Conservation (phyloP, 352 stramenopile genomes). For the Phytophthora tentaculata region DNA sequence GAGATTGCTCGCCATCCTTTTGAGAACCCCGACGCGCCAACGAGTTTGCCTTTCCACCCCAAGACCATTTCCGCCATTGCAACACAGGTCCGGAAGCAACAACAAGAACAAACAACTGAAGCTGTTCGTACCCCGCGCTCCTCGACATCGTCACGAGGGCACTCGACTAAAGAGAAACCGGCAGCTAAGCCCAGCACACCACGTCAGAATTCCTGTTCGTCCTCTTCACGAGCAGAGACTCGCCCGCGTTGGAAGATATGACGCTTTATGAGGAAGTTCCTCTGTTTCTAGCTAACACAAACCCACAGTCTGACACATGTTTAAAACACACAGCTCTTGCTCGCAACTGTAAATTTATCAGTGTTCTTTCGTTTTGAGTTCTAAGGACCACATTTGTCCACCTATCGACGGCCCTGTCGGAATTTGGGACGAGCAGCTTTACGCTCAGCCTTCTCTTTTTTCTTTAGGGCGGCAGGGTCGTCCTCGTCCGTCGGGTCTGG, state of each 20-base stretch:
- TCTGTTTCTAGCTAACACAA: too few relatives aligned
- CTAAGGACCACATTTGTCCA: slow-evolving; percentile 1
- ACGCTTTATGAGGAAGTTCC: slow-evolving; percentile 43
- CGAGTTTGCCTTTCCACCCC: slow-evolving; percentile 62
- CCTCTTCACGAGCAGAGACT: slow-evolving; percentile 9
- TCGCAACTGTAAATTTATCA: too few relatives aligned
- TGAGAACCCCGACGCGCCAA: slow-evolving; percentile 61
- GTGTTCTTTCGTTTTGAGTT: background rate
- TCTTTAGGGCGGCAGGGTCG: slow-evolving; percentile 64
- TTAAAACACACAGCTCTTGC: too few relatives aligned
- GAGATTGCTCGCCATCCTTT: slow-evolving; percentile 90
- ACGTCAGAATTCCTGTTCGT: slow-evolving; percentile 24
- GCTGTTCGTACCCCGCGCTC: slow-evolving; percentile 11
- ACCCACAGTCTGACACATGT: too few relatives aligned
- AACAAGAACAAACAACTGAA: slow-evolving; percentile 28
- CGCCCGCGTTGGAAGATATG: slow-evolving; percentile 48
- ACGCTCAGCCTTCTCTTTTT: slow-evolving; percentile 81
- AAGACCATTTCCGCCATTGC: slow-evolving; percentile 60
- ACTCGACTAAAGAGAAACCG: slow-evolving; percentile 19
- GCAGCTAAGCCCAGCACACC: slow-evolving; percentile 6
- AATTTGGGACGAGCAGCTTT: slow-evolving; percentile 65
- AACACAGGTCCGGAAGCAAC: slow-evolving; percentile 44
- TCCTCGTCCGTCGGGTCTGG: slow-evolving; percentile 60
- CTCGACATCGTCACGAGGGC: slow-evolving; percentile 7
- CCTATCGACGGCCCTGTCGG: slow-evolving; percentile 44